Evolutionary conservation across 164 flowering plant species (phyloP).

Genomic region (Echeveria elegans): DNA sequence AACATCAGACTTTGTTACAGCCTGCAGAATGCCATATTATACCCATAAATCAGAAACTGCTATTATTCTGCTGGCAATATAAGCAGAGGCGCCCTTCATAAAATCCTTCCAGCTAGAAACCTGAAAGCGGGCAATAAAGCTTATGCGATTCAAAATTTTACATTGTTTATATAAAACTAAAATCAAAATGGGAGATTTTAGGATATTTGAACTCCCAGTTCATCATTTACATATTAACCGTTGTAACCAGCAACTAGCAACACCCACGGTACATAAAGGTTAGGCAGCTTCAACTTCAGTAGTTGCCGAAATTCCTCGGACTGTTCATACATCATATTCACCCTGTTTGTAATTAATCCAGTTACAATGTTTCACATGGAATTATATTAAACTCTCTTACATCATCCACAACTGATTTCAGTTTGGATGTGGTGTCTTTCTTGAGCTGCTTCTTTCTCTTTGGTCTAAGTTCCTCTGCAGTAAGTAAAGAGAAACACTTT

Average conservation of each 20-base stretch:
- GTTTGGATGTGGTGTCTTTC: slow-evolving; percentile 84
- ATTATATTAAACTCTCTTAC: slow-evolving; percentile 24
- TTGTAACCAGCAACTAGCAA: neutral
- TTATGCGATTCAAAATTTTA: no score
- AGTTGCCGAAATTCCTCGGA: slow-evolving; percentile 84
- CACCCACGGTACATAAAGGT: neutral
- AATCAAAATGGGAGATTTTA: no score
- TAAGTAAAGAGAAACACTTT: neutral
- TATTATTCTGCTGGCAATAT: neutral
- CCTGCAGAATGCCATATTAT: neutral
- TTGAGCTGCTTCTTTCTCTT: slow-evolving; percentile 88
- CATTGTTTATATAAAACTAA: no score
- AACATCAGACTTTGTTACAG: neutral
- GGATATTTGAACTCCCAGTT: no score
- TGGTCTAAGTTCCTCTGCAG: slow-evolving; percentile 81
- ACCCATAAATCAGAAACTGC: neutral
- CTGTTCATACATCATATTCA: slow-evolving; percentile 65
- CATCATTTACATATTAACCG: no score
- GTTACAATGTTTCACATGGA: neutral
- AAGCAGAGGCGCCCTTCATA: slow-evolving; percentile 48
- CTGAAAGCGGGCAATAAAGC: slow-evolving; percentile 27
- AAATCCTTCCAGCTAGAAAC: slow-evolving; percentile 99
- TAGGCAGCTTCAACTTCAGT: slow-evolving; percentile 60
- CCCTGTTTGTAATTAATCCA: slow-evolving; percentile 32
- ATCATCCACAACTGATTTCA: slow-evolving; percentile 92